Conservation (phyloP, 2,329 filamentous ascomycete genomes). For the Monosporascus sp. region DNA sequence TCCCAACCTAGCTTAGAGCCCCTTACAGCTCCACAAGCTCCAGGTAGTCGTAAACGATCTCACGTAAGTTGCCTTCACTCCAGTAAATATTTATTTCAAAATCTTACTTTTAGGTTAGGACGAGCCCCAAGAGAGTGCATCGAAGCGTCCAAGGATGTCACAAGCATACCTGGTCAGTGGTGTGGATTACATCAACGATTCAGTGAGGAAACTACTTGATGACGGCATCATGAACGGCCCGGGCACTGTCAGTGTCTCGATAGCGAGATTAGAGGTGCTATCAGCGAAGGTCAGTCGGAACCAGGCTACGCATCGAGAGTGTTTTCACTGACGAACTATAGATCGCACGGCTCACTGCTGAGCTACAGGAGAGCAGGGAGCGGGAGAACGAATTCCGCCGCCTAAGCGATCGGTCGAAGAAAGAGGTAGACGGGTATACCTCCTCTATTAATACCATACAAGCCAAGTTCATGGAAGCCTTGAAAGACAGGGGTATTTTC, state of each 20-base stretch:
- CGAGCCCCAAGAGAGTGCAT: conserved; percentile 26
- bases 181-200: conserved; percentile 23
- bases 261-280: conserved; percentile 25
- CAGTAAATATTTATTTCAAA: not conserved
- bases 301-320: not conserved
- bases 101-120: conserved; percentile 22
- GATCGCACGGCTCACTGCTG: conserved; percentile 32
- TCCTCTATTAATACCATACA: conserved; percentile 40
- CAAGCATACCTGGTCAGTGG: conserved; percentile 20
- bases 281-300: conserved; percentile 21
- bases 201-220: conserved; percentile 24
- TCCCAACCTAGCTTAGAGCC: conserved; percentile 23
- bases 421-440: conserved; percentile 39
- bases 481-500: conserved; percentile 24
- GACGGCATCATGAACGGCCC: conserved; percentile 10
- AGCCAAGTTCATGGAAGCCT: conserved; percentile 40
- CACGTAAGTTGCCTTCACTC: conserved; percentile 31
- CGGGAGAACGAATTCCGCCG: conserved; percentile 32
- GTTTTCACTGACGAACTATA: conserved; percentile 15
- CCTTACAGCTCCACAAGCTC: conserved; percentile 11
- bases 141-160: conserved; percentile 27
- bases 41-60: conserved; percentile 39
- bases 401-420: conserved; percentile 38
- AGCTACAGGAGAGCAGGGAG: conserved; percentile 26
- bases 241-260: conserved; percentile 20